Base-by-base conservation (phyloP, 352 stramenopile genomes). In the Thraustochytrium sp. region DNA sequence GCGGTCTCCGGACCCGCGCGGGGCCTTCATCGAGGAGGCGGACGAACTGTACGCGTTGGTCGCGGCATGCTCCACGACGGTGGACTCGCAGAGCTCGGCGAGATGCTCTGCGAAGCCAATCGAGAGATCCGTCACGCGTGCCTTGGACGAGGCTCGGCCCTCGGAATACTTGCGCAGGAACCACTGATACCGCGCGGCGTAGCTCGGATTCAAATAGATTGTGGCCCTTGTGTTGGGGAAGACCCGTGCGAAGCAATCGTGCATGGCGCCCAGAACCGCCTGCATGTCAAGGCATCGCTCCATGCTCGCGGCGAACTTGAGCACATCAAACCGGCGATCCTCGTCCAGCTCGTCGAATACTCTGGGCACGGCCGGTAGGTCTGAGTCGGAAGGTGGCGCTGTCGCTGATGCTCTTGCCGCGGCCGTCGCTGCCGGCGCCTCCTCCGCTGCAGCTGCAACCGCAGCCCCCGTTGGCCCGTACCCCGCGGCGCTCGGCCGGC, bases 81-180 rank as follows among this genome's bases (percentile, higher is more conserved):
- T 5, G 8, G 49, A 5, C 8, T n/a, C 62, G 40, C 62, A 75
- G 8, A 75, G 40, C 40, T 75, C 62, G 23, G 34, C 23, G 26
- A 75, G 40, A 18, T 36, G 36, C n/a, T 75, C 13, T 55, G 8
- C 62, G 40, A 75, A 75, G 31, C 62, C 62, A 23, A 75, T 75
- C 31, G 8, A 9, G n/a, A 75, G 40, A 8, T n/a, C 49, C 8
- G 62, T 23, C 0, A 55, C 31, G 16, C 8, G 9, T 8, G 9
- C 8, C 36, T 46, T 75, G 23, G 5, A 5, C 62, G 8, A 61
- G 5, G 8, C 23, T 9, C 62, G 8, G 21, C 23, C 18, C 31
- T 75, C 31, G 9, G 34, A 46, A n/a, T 75, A 26, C 40, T 75
- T 75, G 23, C 62, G 62, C 23, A 75, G 40, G 49, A 75, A 75